These are phyloP conservation scores for Bipolaris sorokiniana DNA, from an alignment of 2,329 filamentous ascomycete species.

Conservation along the genomic window DNA sequence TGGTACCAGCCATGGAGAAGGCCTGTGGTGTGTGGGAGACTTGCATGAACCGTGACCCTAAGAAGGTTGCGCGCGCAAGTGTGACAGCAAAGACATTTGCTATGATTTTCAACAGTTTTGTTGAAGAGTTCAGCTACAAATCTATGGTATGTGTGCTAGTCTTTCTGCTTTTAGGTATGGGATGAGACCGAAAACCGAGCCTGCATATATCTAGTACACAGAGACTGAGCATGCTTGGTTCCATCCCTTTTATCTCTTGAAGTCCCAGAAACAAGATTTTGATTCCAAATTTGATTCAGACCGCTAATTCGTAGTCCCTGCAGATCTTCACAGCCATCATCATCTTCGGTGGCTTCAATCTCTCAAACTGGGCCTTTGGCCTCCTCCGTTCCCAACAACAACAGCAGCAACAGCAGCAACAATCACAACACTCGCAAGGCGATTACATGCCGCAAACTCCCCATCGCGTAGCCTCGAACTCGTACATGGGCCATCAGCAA, in stretches of 20 bases:
- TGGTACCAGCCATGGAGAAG: conserved; percentile 73
- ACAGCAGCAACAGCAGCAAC: conserved; percentile 13
- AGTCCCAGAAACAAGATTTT: not conserved
- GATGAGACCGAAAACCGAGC: not conserved
- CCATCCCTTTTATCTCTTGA: not conserved
- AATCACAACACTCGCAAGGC: conserved; percentile 16
- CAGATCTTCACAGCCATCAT: conserved; percentile 57
- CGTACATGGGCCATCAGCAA: conserved; percentile 25
- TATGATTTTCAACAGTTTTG: conserved; percentile 90
- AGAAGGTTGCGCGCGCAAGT: conserved; percentile 76
- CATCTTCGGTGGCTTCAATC: conserved; percentile 60
- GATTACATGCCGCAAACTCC: conserved; percentile 41
- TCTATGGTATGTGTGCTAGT: conserved; percentile 62
- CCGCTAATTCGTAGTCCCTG: conserved; percentile 23
- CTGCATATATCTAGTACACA: too few species aligned
- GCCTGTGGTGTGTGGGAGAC: conserved; percentile 81
- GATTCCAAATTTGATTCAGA: not conserved
- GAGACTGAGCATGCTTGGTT: not conserved
- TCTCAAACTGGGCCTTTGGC: conserved; percentile 66
- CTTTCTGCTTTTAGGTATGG: conserved; percentile 3
- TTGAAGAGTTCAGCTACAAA: conserved; percentile 89
- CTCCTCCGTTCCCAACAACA: conserved; percentile 53
- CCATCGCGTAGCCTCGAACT: conserved; percentile 28
- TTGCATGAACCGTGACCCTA: conserved; percentile 86
- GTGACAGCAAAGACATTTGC: conserved; percentile 88